Conservation (phyloP, 164 flowering plant genomes). For the Aristolochia contorta region DNA sequence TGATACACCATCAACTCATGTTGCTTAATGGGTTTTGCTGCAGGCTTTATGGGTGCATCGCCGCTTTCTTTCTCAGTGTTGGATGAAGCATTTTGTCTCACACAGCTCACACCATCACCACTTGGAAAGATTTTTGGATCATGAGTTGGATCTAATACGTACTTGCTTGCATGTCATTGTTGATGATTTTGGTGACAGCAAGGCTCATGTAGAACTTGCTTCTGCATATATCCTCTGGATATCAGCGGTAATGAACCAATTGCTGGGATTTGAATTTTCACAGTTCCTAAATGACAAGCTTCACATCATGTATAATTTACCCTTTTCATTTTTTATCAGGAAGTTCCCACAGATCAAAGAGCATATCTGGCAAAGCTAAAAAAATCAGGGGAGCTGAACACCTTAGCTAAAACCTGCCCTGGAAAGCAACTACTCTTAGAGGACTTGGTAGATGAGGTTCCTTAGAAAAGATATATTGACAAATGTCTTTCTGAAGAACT, state of each 20-base stretch:
- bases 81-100: conserved; percentile 37
- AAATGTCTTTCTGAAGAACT: too few species aligned
- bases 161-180: conserved; percentile 36
- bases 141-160: conserved; percentile 41
- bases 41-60: conserved; percentile 95
- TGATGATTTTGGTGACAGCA: conserved; percentile 52
- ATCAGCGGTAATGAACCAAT: conserved; percentile 33
- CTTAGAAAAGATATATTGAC: too few species aligned
- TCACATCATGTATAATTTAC: too few species aligned
- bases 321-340: too few species aligned
- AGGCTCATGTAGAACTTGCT: conserved; percentile 49
- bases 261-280: too few species aligned
- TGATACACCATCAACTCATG: background rate
- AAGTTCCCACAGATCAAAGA: too few species aligned
- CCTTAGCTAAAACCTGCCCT: too few species aligned
- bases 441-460: too few species aligned
- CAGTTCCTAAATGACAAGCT: too few species aligned
- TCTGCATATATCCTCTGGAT: conserved; percentile 67
- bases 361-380: too few species aligned
- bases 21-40: background rate
- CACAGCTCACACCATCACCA: conserved; percentile 1
- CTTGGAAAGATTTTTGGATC: conserved; percentile 25
- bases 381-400: too few species aligned
- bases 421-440: too few species aligned
- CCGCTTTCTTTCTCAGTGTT: conserved; percentile 61